phyloP scores from a whole-genome alignment of 192 early-diverging fungal genomes.

The Jimgerdemannia flammicorona region DNA sequence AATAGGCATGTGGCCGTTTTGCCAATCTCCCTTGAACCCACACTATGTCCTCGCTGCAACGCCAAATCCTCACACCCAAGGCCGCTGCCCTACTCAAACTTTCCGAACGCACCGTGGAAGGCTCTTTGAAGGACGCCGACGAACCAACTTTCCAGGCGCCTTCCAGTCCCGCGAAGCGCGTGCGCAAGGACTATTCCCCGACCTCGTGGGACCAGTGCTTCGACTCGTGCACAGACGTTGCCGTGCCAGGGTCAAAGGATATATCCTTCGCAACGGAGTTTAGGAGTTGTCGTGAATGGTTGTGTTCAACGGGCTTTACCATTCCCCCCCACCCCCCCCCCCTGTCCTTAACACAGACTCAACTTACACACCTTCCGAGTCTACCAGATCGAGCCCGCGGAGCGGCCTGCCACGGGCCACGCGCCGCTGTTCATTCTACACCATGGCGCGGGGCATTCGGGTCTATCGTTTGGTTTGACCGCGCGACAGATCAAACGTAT shows the following conservation, averaged over 20 bases:
- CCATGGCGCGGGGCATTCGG: slow-evolving; percentile 77
- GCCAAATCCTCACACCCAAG: not conserved
- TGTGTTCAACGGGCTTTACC: not conserved
- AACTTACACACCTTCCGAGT: slow-evolving; percentile 1
- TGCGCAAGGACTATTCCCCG: not conserved
- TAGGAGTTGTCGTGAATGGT: not conserved
- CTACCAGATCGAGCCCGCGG: not conserved
- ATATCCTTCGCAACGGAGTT: not conserved
- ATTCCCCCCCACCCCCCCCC: too few species aligned
- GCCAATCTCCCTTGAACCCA: too few species aligned
- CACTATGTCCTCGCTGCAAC: not conserved
- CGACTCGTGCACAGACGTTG: not conserved
- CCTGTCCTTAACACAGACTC: not conserved
- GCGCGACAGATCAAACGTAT: slow-evolving; percentile 44
- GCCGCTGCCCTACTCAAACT: not conserved
- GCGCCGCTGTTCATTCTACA: slow-evolving; percentile 73
- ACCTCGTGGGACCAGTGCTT: not conserved
- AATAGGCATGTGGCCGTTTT: too few species aligned
- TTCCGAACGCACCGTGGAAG: not conserved
- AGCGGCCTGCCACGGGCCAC: slow-evolving; percentile 5
- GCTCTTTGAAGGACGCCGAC: not conserved
- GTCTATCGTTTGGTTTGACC: slow-evolving; percentile 62
- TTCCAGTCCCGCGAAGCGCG: not conserved
- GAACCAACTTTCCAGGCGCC: not conserved
- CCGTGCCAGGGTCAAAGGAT: not conserved